Evolutionary conservation across 441 rosid species (phyloP).

Genomic region (Euphorbia neoarborescens): DNA sequence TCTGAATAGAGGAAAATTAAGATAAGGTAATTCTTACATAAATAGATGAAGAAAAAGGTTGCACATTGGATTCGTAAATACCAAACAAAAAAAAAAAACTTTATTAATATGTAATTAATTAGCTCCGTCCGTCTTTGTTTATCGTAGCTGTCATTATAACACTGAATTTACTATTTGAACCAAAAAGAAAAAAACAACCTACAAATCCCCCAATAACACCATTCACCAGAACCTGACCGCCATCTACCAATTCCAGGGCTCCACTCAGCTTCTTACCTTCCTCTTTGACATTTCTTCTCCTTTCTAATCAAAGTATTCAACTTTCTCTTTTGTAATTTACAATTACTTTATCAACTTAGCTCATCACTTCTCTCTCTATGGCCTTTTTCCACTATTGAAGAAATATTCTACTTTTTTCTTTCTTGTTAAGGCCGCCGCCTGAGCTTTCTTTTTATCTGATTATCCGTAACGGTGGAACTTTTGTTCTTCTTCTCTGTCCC

Average conservation of each 20-base stretch:
- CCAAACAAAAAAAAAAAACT: background rate
- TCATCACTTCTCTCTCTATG: slow-evolving; percentile 1
- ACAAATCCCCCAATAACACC: background rate
- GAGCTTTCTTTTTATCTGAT: slow-evolving; percentile 14
- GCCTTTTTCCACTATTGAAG: background rate
- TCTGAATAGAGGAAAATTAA: background rate
- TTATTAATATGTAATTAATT: background rate
- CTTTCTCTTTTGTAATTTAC: background rate
- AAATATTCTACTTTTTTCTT: background rate
- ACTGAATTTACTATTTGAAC: background rate
- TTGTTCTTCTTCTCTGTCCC: background rate
- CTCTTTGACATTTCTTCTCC: background rate
- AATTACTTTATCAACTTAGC: background rate
- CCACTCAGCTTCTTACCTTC: background rate
- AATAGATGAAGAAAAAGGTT: background rate
- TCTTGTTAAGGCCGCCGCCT: slow-evolving; percentile 25
- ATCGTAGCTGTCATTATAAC: background rate
- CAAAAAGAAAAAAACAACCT: background rate
- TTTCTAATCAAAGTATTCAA: background rate
- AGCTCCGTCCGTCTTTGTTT: too few species aligned
- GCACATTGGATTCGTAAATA: slow-evolving; percentile 4
- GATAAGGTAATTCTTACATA: slow-evolving; percentile 11
- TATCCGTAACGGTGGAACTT: slow-evolving; percentile 3
- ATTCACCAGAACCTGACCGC: background rate
- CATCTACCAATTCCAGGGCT: background rate